Percentiles rank a stretch among this genome's conserved stretches.
phyloP scores from a whole-genome alignment of 176 grass and related monocot species.

The Oryza glaberrima region DNA sequence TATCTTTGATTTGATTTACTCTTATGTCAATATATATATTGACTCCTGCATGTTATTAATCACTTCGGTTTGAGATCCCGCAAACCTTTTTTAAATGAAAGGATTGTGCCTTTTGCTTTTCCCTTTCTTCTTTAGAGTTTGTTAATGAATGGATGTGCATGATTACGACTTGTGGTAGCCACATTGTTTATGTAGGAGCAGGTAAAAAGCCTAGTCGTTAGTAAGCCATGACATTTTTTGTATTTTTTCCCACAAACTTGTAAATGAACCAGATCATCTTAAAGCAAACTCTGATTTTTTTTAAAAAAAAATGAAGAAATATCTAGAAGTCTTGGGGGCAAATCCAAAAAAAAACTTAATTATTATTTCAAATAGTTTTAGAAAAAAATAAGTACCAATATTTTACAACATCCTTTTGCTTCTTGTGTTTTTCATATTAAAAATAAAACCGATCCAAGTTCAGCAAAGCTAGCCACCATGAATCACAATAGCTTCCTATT shows the following conservation, averaged over 20 bases:
- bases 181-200: not conserved
- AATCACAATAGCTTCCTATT: not conserved
- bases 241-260: not conserved
- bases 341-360: not conserved
- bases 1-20: too few relatives aligned
- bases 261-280: not conserved
- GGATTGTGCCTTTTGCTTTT: not conserved
- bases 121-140: not conserved
- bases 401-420: not conserved
- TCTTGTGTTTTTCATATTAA: not conserved
- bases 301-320: not conserved
- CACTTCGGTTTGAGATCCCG: not conserved
- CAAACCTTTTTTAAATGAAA: not conserved
- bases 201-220: not conserved
- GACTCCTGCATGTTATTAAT: too few relatives aligned
- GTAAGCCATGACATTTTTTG: not conserved
- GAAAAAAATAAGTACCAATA: not conserved
- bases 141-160: slow-evolving; percentile 10
- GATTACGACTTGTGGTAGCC: slow-evolving; percentile 39
- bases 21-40: too few relatives aligned
- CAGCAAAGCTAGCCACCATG: not conserved
- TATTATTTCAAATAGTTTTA: not conserved
- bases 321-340: not conserved
- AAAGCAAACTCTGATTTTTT: not conserved
- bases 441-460: not conserved